These are phyloP conservation scores for Wickerhamiella sergipiensis DNA, from an alignment of 805 yeast genomes.

Conservation along the genomic window DNA sequence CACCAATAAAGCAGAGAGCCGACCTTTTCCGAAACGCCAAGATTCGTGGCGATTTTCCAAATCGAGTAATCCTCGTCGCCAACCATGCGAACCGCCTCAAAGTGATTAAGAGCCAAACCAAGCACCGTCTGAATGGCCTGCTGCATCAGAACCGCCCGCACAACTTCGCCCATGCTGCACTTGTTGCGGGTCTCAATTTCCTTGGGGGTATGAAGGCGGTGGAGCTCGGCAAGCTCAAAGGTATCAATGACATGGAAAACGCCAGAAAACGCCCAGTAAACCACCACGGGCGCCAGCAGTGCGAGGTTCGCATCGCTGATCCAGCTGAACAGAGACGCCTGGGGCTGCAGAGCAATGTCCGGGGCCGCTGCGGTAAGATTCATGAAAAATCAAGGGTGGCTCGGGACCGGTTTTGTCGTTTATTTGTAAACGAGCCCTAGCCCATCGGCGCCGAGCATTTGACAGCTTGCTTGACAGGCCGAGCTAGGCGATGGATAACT, in stretches of 20 bases:
- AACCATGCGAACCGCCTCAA: conserved; percentile 37
- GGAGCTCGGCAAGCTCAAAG: conserved; percentile 60
- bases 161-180: conserved; percentile 54
- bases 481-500: too few relatives aligned
- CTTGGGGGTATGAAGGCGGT: conserved; percentile 84
- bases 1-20: conserved; percentile 46
- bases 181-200: conserved; percentile 68
- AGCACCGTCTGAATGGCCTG: conserved; percentile 69
- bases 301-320: conserved; percentile 64
- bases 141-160: conserved; percentile 72
- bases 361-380: conserved; percentile 2
- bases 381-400: background rate
- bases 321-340: conserved; percentile 36
- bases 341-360: conserved; percentile 2
- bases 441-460: too few relatives aligned
- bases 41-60: conserved; percentile 32
- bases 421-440: background rate
- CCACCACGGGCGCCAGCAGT: conserved; percentile 58
- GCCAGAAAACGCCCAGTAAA: conserved; percentile 69
- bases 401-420: background rate
- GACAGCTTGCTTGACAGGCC: too few relatives aligned
- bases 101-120: conserved; percentile 41
- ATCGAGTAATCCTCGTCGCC: conserved; percentile 38
- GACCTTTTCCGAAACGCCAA: conserved; percentile 20
- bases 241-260: conserved; percentile 66